Percentiles rank a stretch among this genome's conserved stretches.
phyloP scores from a whole-genome alignment of 148 eudicot genomes.

The Camellia sinensis region DNA sequence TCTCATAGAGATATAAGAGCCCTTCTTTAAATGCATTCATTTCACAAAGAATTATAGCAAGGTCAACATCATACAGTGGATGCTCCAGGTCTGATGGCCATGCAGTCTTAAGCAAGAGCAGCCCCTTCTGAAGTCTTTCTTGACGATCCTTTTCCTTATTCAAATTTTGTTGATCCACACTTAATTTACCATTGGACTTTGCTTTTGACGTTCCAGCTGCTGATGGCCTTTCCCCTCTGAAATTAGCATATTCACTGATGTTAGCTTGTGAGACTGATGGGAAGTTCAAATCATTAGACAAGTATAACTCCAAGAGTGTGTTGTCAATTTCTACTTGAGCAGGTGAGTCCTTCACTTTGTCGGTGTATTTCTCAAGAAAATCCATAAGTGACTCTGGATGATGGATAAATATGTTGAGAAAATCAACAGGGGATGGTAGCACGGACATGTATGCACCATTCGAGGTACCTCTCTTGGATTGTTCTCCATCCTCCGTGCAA shows the following conservation, averaged over 20 bases:
- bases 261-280: constrained; percentile 62
- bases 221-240: constrained; percentile 18
- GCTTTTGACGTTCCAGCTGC: constrained; percentile 27
- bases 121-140: constrained; percentile 69
- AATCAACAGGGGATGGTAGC: constrained; percentile 98
- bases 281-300: constrained; percentile 77
- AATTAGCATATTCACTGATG: constrained; percentile 36
- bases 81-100: constrained; percentile 88
- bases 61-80: constrained; percentile 90
- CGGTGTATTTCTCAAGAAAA: constrained; percentile 84
- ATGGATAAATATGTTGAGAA: constrained; percentile 83
- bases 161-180: constrained; percentile 12
- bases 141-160: constrained; percentile 50
- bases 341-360: constrained; percentile 89
- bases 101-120: constrained; percentile 72
- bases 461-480: constrained; percentile 48
- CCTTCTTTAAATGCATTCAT: constrained; percentile 86
- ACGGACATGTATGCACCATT: constrained; percentile 40
- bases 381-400: constrained; percentile 82
- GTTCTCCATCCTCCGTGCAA: constrained; percentile 87
- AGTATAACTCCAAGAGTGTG: constrained; percentile 81
- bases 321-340: constrained; percentile 96
- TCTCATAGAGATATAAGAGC: constrained; percentile 77
- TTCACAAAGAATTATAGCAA: constrained; percentile 87
- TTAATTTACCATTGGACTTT: constrained; percentile 53